A percentile compares a stretch with the other conserved stretches of the same genome.
Evolutionary conservation across 139 green algal species (phyloP).

Genomic region (Limnomonas spitsbergensis): DNA sequence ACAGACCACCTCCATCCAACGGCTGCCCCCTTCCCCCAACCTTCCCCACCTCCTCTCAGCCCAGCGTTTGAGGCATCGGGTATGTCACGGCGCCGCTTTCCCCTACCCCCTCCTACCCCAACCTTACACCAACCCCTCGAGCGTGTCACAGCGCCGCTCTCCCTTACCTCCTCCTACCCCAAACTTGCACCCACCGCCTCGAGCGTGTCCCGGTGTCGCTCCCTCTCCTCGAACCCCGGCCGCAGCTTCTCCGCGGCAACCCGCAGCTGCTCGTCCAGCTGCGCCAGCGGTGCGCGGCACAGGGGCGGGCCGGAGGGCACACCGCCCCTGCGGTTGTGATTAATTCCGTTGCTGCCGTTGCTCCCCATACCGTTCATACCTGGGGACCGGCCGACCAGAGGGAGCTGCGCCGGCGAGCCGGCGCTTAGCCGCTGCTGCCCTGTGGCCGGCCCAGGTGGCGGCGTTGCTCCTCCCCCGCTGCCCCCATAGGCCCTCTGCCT

Average conservation of each 20-base stretch:
- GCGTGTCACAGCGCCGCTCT: too few relatives aligned
- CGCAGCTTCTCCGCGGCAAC: conserved; percentile 43
- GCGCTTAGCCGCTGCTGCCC: neutral
- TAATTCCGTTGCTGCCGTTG: too few relatives aligned
- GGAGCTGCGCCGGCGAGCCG: neutral
- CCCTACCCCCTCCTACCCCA: too few relatives aligned
- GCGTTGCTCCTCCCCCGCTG: neutral
- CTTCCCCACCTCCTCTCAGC: too few relatives aligned
- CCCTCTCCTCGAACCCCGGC: conserved; percentile 45
- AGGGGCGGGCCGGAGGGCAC: conserved; percentile 6
- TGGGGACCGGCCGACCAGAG: neutral
- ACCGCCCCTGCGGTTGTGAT: too few relatives aligned
- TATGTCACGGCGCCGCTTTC: too few relatives aligned
- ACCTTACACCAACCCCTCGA: too few relatives aligned
- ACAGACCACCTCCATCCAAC: too few relatives aligned
- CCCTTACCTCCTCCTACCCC: too few relatives aligned
- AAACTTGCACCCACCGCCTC: conserved; percentile 27
- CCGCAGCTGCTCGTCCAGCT: conserved; percentile 43
- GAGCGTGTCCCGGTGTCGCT: conserved; percentile 40
- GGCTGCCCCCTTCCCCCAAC: too few relatives aligned
- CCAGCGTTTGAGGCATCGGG: too few relatives aligned
- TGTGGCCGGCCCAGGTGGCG: neutral
- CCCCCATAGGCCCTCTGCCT: neutral
- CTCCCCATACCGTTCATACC: too few relatives aligned
- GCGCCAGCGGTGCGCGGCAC: conserved; percentile 26